These are phyloP conservation scores for Immersiella caudata DNA, from an alignment of 495 filamentous ascomycete species.

Conservation along the genomic window DNA sequence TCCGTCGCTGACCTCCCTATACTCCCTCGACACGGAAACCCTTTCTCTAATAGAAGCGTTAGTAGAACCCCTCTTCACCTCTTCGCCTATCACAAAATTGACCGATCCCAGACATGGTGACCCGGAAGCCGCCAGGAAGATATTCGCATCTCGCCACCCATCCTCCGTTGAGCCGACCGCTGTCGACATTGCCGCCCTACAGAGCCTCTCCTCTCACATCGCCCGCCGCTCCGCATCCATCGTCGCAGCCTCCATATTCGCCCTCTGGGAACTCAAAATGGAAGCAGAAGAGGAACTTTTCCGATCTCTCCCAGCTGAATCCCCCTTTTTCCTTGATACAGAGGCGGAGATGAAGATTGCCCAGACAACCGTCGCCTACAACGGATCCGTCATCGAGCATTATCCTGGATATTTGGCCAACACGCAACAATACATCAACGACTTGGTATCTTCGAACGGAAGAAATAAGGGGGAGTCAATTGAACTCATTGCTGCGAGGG, in stretches of 20 bases:
- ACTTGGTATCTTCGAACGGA: slow-evolving; percentile 39
- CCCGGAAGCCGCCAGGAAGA: slow-evolving; percentile 34
- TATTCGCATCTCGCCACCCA: slow-evolving; percentile 51
- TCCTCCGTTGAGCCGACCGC: slow-evolving; percentile 41
- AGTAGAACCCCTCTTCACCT: slow-evolving; percentile 26
- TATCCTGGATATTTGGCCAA: slow-evolving; percentile 58
- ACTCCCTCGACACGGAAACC: slow-evolving; percentile 63
- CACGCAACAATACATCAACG: slow-evolving; percentile 57
- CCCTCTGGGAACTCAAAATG: slow-evolving; percentile 61
- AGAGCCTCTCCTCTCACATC: slow-evolving; percentile 56
- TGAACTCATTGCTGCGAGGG: slow-evolving; percentile 57
- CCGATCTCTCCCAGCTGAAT: slow-evolving; percentile 9
- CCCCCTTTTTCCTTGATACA: slow-evolving; percentile 29
- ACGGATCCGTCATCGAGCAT: slow-evolving; percentile 66
- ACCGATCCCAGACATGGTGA: slow-evolving; percentile 40
- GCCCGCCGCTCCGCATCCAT: slow-evolving; percentile 64
- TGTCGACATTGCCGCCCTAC: slow-evolving; percentile 57
- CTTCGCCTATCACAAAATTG: slow-evolving; percentile 6
- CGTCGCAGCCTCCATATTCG: slow-evolving; percentile 63
- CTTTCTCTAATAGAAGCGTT: slow-evolving; percentile 63
- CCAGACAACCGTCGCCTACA: slow-evolving; percentile 59
- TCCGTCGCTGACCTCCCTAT: slow-evolving; percentile 51
- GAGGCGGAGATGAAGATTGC: slow-evolving; percentile 31
- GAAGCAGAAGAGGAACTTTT: slow-evolving; percentile 45
- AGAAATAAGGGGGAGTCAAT: slow-evolving; percentile 40